phyloP scores from a whole-genome alignment of 2,329 filamentous ascomycete genomes.

The Pyrenophora tritici-repentis region DNA sequence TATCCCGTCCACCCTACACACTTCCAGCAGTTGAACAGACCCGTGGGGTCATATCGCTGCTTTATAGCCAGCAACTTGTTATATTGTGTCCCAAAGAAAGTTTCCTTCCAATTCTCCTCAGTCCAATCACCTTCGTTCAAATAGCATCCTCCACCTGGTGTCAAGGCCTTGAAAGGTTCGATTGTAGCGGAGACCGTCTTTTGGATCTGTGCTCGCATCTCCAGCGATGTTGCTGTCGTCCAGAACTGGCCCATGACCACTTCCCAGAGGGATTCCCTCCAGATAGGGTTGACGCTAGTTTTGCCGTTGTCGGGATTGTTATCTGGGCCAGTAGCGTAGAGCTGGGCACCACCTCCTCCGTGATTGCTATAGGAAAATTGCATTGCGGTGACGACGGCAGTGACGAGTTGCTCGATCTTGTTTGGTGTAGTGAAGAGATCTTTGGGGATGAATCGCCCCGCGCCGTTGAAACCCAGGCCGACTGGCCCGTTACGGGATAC shows the following conservation, averaged over 20 bases:
- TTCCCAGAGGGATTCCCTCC: conserved; percentile 42
- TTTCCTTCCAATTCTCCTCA: conserved; percentile 42
- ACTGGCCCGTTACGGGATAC: conserved; percentile 43
- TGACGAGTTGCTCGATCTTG: conserved; percentile 31
- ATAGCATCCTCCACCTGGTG: conserved; percentile 44
- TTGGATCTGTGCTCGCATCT: conserved; percentile 31
- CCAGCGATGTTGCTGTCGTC: conserved; percentile 26
- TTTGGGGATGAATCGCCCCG: conserved; percentile 41
- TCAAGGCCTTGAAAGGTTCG: conserved; percentile 40
- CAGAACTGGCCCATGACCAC: conserved; percentile 42
- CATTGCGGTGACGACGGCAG: conserved; percentile 41
- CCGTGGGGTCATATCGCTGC: conserved; percentile 37
- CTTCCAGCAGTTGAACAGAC: conserved; percentile 46
- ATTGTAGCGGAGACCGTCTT: conserved; percentile 39
- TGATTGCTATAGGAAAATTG: conserved; percentile 36
- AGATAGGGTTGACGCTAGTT: conserved; percentile 40
- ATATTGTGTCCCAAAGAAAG: conserved; percentile 44
- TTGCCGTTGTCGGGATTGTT: conserved; percentile 40
- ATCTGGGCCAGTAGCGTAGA: conserved; percentile 43
- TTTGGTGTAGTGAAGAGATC: conserved; percentile 29
- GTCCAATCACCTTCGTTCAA: conserved; percentile 45
- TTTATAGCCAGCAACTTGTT: conserved; percentile 33
- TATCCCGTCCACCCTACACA: conserved; percentile 45
- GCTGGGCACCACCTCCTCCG: conserved; percentile 38
- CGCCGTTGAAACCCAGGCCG: conserved; percentile 41